Evolutionary conservation across 495 filamentous ascomycete genomes (phyloP).

Genomic region (Penicillium simplicissimum): DNA sequence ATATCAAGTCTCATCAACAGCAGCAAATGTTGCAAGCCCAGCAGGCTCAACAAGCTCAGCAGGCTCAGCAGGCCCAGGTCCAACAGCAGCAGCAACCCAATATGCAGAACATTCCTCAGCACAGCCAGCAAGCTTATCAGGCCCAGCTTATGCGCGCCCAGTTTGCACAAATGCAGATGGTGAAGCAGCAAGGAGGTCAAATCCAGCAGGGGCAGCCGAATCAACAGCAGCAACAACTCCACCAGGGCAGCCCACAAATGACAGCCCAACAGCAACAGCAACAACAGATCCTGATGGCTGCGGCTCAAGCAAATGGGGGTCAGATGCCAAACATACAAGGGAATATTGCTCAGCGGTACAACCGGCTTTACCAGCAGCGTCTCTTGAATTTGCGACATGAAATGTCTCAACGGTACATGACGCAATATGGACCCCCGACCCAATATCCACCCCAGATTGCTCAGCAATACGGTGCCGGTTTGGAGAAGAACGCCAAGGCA

Average conservation of each 20-base stretch:
- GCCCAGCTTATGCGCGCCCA: constrained; percentile 45
- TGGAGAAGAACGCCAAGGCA: constrained; percentile 42
- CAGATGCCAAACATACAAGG: constrained; percentile 37
- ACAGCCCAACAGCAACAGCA: constrained; percentile 41
- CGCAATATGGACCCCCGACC: constrained; percentile 43
- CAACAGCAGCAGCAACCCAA: constrained; percentile 41
- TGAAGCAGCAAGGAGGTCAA: constrained; percentile 43
- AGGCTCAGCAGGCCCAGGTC: constrained; percentile 43
- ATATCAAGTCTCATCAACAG: constrained; percentile 50
- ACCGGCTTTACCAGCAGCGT: constrained; percentile 41
- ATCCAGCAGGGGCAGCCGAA: constrained; percentile 34
- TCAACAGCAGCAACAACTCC: constrained; percentile 36
- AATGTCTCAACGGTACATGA: constrained; percentile 40
- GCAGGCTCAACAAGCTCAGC: constrained; percentile 37
- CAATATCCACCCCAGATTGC: constrained; percentile 47
- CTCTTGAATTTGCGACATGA: constrained; percentile 40
- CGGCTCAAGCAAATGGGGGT: constrained; percentile 44
- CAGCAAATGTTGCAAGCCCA: constrained; percentile 43
- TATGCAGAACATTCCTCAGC: constrained; percentile 38
- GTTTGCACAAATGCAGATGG: constrained; percentile 43
- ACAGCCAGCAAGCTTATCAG: constrained; percentile 50
- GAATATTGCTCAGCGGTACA: constrained; percentile 38
- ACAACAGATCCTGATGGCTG: constrained; percentile 44
- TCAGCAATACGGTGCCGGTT: constrained; percentile 40
- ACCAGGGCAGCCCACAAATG: constrained; percentile 38